These are phyloP conservation scores for Rhodotorula sp. DNA, from an alignment of 1,284 basidiomycete species.

Conservation along the genomic window DNA sequence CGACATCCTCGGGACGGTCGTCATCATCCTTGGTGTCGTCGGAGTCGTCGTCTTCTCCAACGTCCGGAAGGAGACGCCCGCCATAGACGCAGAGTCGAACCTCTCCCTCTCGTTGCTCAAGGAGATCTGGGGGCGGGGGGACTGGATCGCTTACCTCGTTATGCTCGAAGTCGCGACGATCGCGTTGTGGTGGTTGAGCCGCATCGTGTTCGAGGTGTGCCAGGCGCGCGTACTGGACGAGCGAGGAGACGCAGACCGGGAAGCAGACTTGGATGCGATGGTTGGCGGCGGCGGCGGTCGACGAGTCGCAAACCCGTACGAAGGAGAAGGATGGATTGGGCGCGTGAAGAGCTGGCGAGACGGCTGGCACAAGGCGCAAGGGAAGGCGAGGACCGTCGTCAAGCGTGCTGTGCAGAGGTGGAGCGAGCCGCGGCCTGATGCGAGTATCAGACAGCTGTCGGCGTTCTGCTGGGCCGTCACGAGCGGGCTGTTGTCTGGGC, in stretches of 20 bases:
- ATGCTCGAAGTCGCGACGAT: slow-evolving; percentile 68
- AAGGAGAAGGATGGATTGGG: slow-evolving; percentile 15
- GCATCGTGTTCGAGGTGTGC: slow-evolving; percentile 40
- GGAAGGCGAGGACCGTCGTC: slow-evolving; percentile 56
- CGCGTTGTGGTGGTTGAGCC: slow-evolving; percentile 44
- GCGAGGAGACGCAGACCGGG: slow-evolving; percentile 29
- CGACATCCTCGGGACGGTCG: slow-evolving; percentile 76
- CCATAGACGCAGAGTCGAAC: slow-evolving; percentile 42
- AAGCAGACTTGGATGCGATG: slow-evolving; percentile 32
- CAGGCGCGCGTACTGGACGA: slow-evolving; percentile 35
- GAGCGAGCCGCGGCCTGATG: slow-evolving; percentile 75
- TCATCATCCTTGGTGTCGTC: slow-evolving; percentile 75
- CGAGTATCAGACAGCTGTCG: slow-evolving; percentile 76
- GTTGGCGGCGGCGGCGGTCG: slow-evolving; percentile 35
- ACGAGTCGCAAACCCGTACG: slow-evolving; percentile 20
- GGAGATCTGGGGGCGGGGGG: slow-evolving; percentile 71
- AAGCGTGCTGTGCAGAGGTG: slow-evolving; percentile 67
- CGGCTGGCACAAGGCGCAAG: slow-evolving; percentile 8
- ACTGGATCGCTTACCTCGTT: slow-evolving; percentile 87
- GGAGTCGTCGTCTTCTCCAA: slow-evolving; percentile 48
- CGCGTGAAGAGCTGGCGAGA: slow-evolving; percentile 10
- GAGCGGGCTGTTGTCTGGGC: slow-evolving; percentile 82
- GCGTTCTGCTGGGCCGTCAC: slow-evolving; percentile 89
- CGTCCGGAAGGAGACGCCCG: slow-evolving; percentile 5
- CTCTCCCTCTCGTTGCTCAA: slow-evolving; percentile 57